Evolutionary conservation across 2,329 filamentous ascomycete genomes (phyloP), one percentile per base, ranked within the genome.

Genomic region (Aulographum hederae): DNA sequence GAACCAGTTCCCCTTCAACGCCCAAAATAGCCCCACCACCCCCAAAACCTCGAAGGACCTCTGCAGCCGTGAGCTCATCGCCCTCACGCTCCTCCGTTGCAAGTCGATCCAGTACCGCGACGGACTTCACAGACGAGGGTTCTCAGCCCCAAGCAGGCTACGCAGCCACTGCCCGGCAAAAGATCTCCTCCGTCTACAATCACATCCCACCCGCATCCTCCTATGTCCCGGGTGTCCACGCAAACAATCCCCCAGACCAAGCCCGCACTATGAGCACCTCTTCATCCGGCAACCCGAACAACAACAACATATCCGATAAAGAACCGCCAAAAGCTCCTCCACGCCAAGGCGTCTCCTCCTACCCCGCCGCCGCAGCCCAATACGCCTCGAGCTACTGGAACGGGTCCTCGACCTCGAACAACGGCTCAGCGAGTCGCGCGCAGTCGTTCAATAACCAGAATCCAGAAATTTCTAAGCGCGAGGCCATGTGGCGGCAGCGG

Each of bases 401-500:
- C 6, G 32, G 23, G 17, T 27, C 32, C 19, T 39, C 41, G 14
- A 20, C 17, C 15, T 26, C n/a, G 1, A 32, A 34, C 4, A 33
- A 39, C 14, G 34, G 35, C 15, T 33, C 32, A 20, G 30, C 26
- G 31, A 23, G 31, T 17, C 42, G 42, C 19, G 17, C 27, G 2
- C 48, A 10, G 8, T 8, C 8, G 43, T 6, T 35, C 43, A 17
- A 34, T 23, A 8, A 29, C 29, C 44, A 45, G 30, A 36, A 36
- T 26, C 34, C 35, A 4, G 44, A 34, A 16, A 23, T 57, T 31
- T 80, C 70, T 49, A 81, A 77, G 54, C 76, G 79, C 40, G 59
- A 82, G 34, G 73, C 76, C 37, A 46, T 82, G 30, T 89, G 79
- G 80, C 61, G 64, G 38, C 65, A 73, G 34, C 58, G 80, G 26